These are phyloP conservation scores for Thraustochytrium sp. DNA, from an alignment of 352 stramenopile species.

Conservation along the genomic window DNA sequence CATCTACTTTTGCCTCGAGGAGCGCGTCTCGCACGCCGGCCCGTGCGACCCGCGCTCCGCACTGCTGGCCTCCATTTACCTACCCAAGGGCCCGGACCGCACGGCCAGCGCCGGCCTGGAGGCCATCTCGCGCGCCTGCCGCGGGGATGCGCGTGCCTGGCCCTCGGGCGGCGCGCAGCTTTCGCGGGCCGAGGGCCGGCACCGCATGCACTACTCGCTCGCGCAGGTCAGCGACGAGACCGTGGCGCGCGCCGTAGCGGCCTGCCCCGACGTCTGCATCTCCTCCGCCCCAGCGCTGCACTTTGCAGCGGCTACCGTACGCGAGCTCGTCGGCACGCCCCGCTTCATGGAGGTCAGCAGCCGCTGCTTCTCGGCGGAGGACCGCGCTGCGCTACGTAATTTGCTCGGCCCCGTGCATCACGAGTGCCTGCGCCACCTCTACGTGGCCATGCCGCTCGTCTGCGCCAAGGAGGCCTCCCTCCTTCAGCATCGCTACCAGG, in stretches of 20 bases:
- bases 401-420: not conserved
- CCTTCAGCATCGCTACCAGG: not conserved
- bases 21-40: not conserved
- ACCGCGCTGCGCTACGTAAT: not conserved
- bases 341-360: not conserved
- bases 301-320: constrained; percentile 9
- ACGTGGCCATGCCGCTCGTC: not conserved
- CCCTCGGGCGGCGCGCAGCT: not conserved
- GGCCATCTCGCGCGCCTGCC: not conserved
- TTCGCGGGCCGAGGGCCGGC: not conserved
- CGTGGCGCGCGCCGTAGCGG: not conserved
- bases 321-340: not conserved
- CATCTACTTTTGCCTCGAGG: constrained; percentile 22
- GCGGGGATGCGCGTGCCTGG: not conserved
- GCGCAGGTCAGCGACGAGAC: not conserved
- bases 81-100: not conserved
- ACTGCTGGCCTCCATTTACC: not conserved
- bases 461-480: not conserved
- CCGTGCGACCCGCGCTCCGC: not conserved
- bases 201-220: constrained; percentile 19
- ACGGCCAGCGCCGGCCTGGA: not conserved
- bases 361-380: constrained; percentile 4
- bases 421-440: not conserved
- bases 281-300: not conserved
- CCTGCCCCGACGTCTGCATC: not conserved